Conservation (phyloP, 1,284 basidiomycete genomes). For the Polyporus tsugae region DNA sequence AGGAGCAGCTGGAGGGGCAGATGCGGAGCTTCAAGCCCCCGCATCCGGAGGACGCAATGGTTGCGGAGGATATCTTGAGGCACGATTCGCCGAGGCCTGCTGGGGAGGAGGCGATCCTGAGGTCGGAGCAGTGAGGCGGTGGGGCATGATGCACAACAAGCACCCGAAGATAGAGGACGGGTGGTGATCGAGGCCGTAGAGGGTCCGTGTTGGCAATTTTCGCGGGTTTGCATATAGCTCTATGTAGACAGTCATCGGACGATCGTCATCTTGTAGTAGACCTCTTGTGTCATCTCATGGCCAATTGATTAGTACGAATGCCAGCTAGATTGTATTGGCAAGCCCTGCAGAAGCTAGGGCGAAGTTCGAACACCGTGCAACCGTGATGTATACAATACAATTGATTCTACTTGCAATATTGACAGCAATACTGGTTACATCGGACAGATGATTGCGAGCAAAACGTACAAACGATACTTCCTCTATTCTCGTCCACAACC, state of each 20-base stretch:
- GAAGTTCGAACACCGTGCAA: neutral
- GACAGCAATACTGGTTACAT: conserved; percentile 29
- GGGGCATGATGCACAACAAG: neutral
- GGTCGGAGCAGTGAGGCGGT: conserved; percentile 33
- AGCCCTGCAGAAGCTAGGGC: neutral
- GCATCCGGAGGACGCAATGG: conserved; percentile 59
- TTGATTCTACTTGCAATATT: conserved; percentile 27
- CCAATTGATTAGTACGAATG: neutral
- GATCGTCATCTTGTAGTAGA: conserved; percentile 1
- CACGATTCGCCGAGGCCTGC: conserved; percentile 37
- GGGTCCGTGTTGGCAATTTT: neutral
- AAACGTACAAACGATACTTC: conserved; percentile 26
- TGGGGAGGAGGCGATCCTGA: conserved; percentile 40
- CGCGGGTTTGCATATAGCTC: neutral
- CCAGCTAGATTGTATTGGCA: neutral
- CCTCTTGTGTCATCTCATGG: neutral
- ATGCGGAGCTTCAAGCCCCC: conserved; percentile 55
- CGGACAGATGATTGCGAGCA: conserved; percentile 15
- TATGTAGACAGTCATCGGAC: conserved; percentile 1
- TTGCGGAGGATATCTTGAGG: conserved; percentile 53
- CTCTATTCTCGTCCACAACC: conserved; percentile 1
- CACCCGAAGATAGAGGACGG: neutral
- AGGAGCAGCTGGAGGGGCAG: conserved; percentile 82
- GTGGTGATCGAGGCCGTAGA: neutral
- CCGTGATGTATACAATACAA: conserved; percentile 26